These are phyloP conservation scores for Hypocrella siamensis DNA, from an alignment of 2,329 filamentous ascomycete species.

Conservation along the genomic window DNA sequence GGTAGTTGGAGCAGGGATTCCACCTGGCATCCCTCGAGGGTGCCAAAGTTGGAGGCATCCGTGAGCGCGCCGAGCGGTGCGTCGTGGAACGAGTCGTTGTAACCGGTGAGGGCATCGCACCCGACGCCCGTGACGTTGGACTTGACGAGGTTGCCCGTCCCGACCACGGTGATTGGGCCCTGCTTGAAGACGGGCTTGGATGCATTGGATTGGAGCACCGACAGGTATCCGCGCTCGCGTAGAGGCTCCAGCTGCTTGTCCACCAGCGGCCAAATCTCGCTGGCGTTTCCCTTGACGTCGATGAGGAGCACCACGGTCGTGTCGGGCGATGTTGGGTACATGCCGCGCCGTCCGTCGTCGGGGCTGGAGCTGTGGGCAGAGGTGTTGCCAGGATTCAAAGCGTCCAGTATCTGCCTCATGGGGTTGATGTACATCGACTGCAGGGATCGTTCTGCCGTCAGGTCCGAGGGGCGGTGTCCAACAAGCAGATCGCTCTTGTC, in stretches of 20 bases:
- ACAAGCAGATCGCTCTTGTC: conserved; percentile 39
- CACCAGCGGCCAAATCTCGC: conserved; percentile 11
- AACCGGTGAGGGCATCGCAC: conserved; percentile 2
- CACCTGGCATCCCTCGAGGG: conserved; percentile 1
- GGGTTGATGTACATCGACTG: conserved; percentile 46
- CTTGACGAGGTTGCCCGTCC: conserved; percentile 36
- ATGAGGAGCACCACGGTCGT: conserved; percentile 46
- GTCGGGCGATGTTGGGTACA: conserved; percentile 36
- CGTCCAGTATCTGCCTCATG: conserved; percentile 39
- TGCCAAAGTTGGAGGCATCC: conserved; percentile 1
- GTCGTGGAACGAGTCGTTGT: conserved; percentile 48
- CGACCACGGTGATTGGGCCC: conserved; percentile 50
- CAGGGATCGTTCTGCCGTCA: conserved; percentile 39
- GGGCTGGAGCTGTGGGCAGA: neutral
- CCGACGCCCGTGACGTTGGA: conserved; percentile 3
- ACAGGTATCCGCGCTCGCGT: conserved; percentile 38
- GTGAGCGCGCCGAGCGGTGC: conserved; percentile 35
- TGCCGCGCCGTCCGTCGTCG: conserved; percentile 32
- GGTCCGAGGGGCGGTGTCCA: conserved; percentile 37
- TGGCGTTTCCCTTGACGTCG: conserved; percentile 42
- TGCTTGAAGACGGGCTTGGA: conserved; percentile 6
- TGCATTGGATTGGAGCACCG: conserved; percentile 24
- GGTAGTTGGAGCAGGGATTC: conserved; percentile 19
- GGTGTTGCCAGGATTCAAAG: conserved; percentile 4
- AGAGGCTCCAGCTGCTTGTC: conserved; percentile 33